Evolutionary conservation across 257 asterid genomes (phyloP), one percentile per base, ranked within the genome.

Genomic region (Solanum lycopersicoides): DNA sequence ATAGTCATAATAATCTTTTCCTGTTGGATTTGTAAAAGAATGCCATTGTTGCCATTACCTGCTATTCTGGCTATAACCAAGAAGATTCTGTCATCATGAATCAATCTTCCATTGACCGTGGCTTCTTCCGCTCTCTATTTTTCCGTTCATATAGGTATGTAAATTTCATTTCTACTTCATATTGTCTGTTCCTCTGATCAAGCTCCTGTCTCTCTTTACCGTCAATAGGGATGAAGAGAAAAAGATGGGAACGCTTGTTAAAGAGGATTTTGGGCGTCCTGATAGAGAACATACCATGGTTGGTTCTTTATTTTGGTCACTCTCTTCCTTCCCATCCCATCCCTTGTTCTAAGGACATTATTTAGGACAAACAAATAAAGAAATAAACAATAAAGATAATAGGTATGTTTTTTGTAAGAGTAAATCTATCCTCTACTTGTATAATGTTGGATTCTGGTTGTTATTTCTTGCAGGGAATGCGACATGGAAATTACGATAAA

Each of bases 61-160:
- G 99, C 90, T 97, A 97, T 86, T 97, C 99, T 10, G 98, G 98
- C 59, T 97, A 97, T 91, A 97, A 97, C 89, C 99, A 97, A 91
- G 99, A 97, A 91, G 99, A 95, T 87, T 97, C 99, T 12, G 99
- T 97, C 63, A 97, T 95, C 87, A 97, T 97, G 99, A 97, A 97
- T 87, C 99, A 97, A 91, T 97, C 99, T 25, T 95, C 99, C 65
- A 91, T 97, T 25, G 99, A 95, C 84, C 99, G 99, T 85, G 99
- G 99, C 42, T 97, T 97, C 89, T 97, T 97, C 92, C 92, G 99
- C 50, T 97, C 99, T 65, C 88, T 97, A 53, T 97, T 95, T 86
- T 97, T 95, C 91, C 98, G 98, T 74, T 97, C 99, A 18, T 97
- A 97, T 80, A 90, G 85, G 85, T 82, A 32, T 50, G 45, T 0